A percentile compares a stretch with the other conserved stretches of the same genome.
Evolutionary conservation across 139 green algal species (phyloP).

Genomic region (Zygnema circumcarinatum): DNA sequence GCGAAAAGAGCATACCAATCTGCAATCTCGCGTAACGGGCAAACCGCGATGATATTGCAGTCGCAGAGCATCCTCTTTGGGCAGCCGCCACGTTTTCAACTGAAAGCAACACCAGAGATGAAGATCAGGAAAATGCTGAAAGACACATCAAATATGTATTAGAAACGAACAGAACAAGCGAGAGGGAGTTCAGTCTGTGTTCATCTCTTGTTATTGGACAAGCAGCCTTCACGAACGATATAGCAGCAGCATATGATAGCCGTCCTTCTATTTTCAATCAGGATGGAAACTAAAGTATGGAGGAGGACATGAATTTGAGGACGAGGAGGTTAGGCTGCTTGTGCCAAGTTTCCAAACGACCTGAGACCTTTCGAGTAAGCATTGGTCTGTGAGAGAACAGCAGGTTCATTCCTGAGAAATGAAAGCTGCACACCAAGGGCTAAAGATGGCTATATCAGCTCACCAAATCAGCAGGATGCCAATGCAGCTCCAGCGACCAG

Average conservation of each 20-base stretch:
- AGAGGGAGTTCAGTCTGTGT: neutral
- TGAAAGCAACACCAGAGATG: too few relatives aligned
- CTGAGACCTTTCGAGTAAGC: neutral
- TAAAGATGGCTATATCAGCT: neutral
- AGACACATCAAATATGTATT: too few relatives aligned
- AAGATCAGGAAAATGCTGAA: too few relatives aligned
- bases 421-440: neutral
- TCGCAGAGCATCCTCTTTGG: neutral
- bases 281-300: too few relatives aligned
- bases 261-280: too few relatives aligned
- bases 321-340: conserved; percentile 12
- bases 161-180: too few relatives aligned
- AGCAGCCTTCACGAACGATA: neutral
- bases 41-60: neutral
- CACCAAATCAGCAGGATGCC: conserved; percentile 38
- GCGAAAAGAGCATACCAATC: neutral
- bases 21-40: neutral
- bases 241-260: too few relatives aligned
- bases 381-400: neutral
- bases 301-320: neutral
- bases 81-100: neutral
- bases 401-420: neutral
- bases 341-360: conserved; percentile 5
- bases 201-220: neutral
- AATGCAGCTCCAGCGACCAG: conserved; percentile 37